phyloP scores from a whole-genome alignment of 805 yeast genomes.

The Kodamaea sagamina region DNA sequence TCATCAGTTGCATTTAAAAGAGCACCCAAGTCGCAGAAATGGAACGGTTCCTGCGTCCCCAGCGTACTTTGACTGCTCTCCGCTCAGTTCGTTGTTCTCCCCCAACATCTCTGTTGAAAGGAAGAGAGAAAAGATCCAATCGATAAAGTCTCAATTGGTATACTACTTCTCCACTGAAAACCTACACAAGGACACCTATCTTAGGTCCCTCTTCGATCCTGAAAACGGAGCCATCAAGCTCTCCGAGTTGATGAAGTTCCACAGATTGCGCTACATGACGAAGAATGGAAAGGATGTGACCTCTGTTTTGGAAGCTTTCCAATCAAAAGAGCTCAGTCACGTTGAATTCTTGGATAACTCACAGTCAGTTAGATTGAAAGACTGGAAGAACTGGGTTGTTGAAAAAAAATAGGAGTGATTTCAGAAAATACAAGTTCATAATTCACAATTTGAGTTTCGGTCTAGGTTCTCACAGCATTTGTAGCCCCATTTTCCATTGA shows the following conservation, averaged over 20 bases:
- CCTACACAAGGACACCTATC: slow-evolving; percentile 23
- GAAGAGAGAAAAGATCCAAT: neutral
- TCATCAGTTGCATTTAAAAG: neutral
- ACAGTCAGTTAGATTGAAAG: slow-evolving; percentile 15
- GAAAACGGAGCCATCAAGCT: slow-evolving; percentile 21
- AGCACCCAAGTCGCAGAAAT: neutral
- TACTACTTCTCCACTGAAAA: slow-evolving; percentile 28
- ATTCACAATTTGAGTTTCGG: slow-evolving; percentile 33
- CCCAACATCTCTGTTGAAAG: neutral
- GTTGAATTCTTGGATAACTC: slow-evolving; percentile 19
- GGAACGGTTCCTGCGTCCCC: neutral
- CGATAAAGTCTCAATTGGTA: slow-evolving; percentile 17
- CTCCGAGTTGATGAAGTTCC: slow-evolving; percentile 19
- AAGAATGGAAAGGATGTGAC: slow-evolving; percentile 16
- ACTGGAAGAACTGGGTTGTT: slow-evolving; percentile 22
- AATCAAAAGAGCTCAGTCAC: slow-evolving; percentile 9
- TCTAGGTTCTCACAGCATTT: slow-evolving; percentile 40
- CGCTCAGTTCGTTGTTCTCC: slow-evolving; percentile 1
- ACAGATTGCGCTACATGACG: slow-evolving; percentile 19
- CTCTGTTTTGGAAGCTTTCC: slow-evolving; percentile 15
- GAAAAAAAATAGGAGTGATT: neutral
- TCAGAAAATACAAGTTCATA: neutral
- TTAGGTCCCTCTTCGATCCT: slow-evolving; percentile 20
- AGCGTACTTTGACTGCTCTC: neutral
- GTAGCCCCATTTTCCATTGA: slow-evolving; percentile 47